Conservation (phyloP, 1,284 basidiomycete species). For the Irpex rosettiformis region DNA sequence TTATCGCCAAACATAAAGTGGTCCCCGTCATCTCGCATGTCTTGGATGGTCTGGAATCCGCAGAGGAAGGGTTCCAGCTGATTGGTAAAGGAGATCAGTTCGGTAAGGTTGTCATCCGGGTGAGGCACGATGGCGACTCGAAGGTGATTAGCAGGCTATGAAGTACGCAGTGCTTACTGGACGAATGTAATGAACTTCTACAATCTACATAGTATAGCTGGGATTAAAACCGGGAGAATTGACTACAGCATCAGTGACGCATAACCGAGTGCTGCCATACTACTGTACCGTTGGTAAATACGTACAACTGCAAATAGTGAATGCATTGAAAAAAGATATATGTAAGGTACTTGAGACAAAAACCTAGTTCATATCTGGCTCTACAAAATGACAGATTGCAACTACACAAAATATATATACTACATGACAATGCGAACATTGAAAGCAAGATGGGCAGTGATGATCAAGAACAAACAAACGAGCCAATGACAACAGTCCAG, state of each 20-base stretch:
- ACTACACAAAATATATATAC: constrained; percentile 1
- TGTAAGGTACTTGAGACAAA: not conserved
- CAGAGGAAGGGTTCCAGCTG: constrained; percentile 69
- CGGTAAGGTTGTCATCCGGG: constrained; percentile 68
- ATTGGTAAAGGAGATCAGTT: constrained; percentile 64
- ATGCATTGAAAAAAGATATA: not conserved
- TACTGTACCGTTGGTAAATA: too few species aligned
- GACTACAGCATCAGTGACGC: too few species aligned
- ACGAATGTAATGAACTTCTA: too few species aligned
- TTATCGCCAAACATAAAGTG: constrained; percentile 66
- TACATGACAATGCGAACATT: not conserved
- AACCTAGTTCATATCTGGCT: not conserved
- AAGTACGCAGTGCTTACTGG: not conserved
- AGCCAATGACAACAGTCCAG: not conserved
- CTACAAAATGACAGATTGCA: not conserved
- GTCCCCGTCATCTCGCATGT: constrained; percentile 75
- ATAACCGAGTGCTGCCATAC: too few species aligned
- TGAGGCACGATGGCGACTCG: constrained; percentile 24
- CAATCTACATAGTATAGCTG: too few species aligned
- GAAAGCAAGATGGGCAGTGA: too few species aligned
- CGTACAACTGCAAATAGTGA: too few species aligned
- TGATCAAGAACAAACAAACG: too few species aligned
- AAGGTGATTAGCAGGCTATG: constrained; percentile 5
- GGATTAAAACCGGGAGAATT: too few species aligned
- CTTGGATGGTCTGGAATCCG: constrained; percentile 64